phyloP scores from a whole-genome alignment of 1,284 basidiomycete genomes.

The Leccinum subspadiceum region DNA sequence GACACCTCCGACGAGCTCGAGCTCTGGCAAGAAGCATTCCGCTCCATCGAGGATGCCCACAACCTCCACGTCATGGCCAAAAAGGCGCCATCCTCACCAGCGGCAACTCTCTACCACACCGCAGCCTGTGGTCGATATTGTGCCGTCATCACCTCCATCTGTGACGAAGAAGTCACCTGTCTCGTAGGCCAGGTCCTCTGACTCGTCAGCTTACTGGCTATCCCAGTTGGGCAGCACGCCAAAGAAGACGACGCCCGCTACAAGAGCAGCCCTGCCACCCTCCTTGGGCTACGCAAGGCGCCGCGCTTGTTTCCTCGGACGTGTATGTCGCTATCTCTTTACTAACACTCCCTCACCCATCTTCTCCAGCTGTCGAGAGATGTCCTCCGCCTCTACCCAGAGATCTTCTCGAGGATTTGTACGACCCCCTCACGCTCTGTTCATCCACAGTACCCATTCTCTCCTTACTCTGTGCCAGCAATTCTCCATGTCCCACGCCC shows the following conservation, averaged over 20 bases:
- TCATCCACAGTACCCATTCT: conserved; percentile 42
- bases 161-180: conserved; percentile 76
- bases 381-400: conserved; percentile 73
- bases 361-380: conserved; percentile 73
- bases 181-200: conserved; percentile 82
- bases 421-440: conserved; percentile 81
- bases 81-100: conserved; percentile 94
- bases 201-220: conserved; percentile 90
- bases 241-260: conserved; percentile 76
- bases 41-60: conserved; percentile 97
- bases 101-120: conserved; percentile 95
- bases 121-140: conserved; percentile 91
- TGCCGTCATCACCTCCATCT: conserved; percentile 61
- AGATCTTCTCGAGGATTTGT: conserved; percentile 29
- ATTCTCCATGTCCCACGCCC: conserved; percentile 68
- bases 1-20: conserved; percentile 98
- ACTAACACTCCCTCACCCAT: background rate
- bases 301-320: conserved; percentile 88
- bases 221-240: conserved; percentile 78
- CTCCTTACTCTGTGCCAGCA: background rate
- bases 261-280: conserved; percentile 55
- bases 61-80: conserved; percentile 92
- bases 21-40: conserved; percentile 99
- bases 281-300: background rate
- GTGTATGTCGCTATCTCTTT: conserved; percentile 50